These are phyloP conservation scores for Ceratocystis variospora DNA, from an alignment of 2,329 filamentous ascomycete genomes.

Conservation along the genomic window DNA sequence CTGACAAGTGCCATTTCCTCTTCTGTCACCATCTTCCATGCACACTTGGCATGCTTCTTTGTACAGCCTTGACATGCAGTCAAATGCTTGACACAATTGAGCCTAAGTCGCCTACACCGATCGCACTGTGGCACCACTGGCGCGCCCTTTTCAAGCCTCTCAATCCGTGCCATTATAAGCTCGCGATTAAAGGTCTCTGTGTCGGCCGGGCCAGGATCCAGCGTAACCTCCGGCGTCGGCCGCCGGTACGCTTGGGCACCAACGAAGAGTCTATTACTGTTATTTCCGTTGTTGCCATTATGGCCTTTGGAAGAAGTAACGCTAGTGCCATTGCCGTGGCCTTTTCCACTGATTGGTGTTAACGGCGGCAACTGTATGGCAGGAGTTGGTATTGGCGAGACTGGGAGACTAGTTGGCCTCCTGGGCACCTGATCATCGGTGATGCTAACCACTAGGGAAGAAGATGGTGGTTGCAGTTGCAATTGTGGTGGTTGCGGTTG, in stretches of 20 bases:
- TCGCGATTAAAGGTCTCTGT: conserved; percentile 26
- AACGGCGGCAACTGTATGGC: conserved; percentile 13
- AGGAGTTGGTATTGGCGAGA: conserved; percentile 17
- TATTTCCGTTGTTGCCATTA: neutral
- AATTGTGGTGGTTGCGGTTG: neutral
- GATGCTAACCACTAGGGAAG: conserved; percentile 13
- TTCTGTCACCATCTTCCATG: conserved; percentile 67
- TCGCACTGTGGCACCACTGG: conserved; percentile 72
- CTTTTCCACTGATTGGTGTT: neutral
- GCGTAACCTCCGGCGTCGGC: conserved; percentile 15
- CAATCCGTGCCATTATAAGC: conserved; percentile 61
- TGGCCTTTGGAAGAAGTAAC: neutral
- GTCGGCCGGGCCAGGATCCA: conserved; percentile 13
- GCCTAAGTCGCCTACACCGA: conserved; percentile 62
- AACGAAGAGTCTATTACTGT: conserved; percentile 16
- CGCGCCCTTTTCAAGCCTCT: conserved; percentile 59
- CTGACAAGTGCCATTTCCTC: conserved; percentile 39
- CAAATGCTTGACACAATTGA: conserved; percentile 72
- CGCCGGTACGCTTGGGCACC: conserved; percentile 10
- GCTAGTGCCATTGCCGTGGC: neutral
- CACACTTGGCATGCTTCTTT: conserved; percentile 79
- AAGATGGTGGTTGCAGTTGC: neutral
- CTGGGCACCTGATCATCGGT: conserved; percentile 10
- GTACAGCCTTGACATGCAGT: conserved; percentile 80
- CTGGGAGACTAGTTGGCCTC: conserved; percentile 17